Percentiles rank a stretch among this genome's conserved stretches.
Conservation (phyloP, 2,329 filamentous ascomycete genomes). For the Colletotrichum australisinense region DNA sequence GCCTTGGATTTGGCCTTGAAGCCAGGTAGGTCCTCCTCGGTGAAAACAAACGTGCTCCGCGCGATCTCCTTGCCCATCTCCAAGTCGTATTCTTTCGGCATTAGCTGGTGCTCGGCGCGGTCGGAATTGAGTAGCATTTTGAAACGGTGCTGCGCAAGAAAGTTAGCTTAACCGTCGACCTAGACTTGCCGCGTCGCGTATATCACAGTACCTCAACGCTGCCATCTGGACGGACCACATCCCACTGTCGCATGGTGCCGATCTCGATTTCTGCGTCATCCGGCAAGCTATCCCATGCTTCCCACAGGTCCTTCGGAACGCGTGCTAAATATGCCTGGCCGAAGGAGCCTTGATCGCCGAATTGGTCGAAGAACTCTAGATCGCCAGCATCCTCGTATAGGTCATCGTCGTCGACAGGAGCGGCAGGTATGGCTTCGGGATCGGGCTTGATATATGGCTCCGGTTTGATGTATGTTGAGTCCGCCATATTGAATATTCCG, state of each 20-base stretch:
- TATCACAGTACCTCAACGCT: constrained; percentile 46
- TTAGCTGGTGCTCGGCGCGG: constrained; percentile 73
- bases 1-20: constrained; percentile 71
- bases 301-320: constrained; percentile 83
- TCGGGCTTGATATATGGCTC: constrained; percentile 60
- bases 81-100: constrained; percentile 92
- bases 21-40: constrained; percentile 81
- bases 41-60: constrained; percentile 88
- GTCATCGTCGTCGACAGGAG: constrained; percentile 71
- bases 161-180: background rate
- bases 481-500: constrained; percentile 25
- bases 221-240: constrained; percentile 63
- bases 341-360: constrained; percentile 38
- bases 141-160: constrained; percentile 51
- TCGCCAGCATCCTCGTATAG: constrained; percentile 72
- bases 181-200: background rate
- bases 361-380: constrained; percentile 65
- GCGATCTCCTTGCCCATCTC: constrained; percentile 65
- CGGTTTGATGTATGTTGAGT: constrained; percentile 40
- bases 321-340: constrained; percentile 73
- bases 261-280: constrained; percentile 86
- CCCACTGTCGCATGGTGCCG: constrained; percentile 76
- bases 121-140: constrained; percentile 77
- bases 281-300: constrained; percentile 80
- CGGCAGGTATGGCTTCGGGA: constrained; percentile 52